These are phyloP conservation scores for Geranomyces michiganensis DNA, from an alignment of 192 early-diverging fungal genomes.

Conservation along the genomic window DNA sequence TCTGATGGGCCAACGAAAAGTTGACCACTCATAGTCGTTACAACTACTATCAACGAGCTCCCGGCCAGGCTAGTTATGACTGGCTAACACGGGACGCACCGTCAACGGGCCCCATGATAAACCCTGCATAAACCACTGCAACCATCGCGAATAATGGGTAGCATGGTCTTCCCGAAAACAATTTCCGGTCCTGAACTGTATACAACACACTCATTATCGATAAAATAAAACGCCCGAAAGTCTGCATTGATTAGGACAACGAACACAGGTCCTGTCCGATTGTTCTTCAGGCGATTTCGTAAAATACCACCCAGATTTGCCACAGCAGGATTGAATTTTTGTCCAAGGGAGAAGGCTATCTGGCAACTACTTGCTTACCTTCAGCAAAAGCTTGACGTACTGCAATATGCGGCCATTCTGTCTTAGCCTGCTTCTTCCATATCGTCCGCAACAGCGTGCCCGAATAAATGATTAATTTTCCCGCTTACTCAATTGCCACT, in stretches of 20 bases:
- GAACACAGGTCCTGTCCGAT: conserved; percentile 12
- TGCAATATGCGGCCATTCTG: conserved; percentile 16
- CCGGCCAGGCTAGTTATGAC: too few species aligned
- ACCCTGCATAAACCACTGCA: conserved; percentile 19
- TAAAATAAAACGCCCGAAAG: conserved; percentile 8
- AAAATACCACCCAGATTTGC: not conserved
- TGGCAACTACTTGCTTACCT: conserved; percentile 8
- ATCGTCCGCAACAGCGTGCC: conserved; percentile 10
- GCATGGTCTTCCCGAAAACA: not conserved
- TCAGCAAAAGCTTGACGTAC: conserved; percentile 15
- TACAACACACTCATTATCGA: not conserved
- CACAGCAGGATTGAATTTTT: not conserved
- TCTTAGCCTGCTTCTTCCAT: conserved; percentile 11
- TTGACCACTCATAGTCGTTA: too few species aligned
- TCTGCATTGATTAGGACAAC: conserved; percentile 16
- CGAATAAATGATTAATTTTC: conserved; percentile 14
- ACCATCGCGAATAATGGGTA: conserved; percentile 6
- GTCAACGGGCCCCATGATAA: too few species aligned
- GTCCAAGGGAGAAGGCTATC: not conserved
- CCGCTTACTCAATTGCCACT: not conserved
- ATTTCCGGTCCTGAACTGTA: conserved; percentile 7
- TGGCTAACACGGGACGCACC: too few species aligned
- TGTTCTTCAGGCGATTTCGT: not conserved
- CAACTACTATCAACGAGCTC: too few species aligned
- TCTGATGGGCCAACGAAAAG: too few species aligned